Base-by-base conservation (phyloP, 805 yeast species). In the Dipodascus albidus region DNA sequence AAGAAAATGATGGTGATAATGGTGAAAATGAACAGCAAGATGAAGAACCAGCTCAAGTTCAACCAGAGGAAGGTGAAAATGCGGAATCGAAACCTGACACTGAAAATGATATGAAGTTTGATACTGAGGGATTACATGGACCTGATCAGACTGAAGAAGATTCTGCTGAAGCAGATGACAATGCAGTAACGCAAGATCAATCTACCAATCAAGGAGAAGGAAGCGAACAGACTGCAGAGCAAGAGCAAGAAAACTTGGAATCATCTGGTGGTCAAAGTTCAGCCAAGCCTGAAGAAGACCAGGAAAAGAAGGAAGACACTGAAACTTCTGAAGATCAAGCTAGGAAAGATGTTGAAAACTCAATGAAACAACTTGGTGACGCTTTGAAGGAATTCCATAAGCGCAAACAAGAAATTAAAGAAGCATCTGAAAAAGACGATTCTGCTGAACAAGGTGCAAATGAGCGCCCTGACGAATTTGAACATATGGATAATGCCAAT, bases 311-410 rank as follows among this genome's bases (percentile, higher is more conserved):
- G 11, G 62, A 55, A 31, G 64, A 59, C 8, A 78, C 73, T n/a
- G 81, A 69, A 1, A 80, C 73, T 6, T 78, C 77, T 1, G 83
- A 84, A 51, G 89, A 84, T 60, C 58, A 59, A n/a, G 58, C 57
- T n/a, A 67, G 65, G 3, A 66, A 69, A 17, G 64, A 60, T n/a
- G 67, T 67, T 35, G 65, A 66, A 22, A 70, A 88, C 61, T 81
- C 95, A 0, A 73, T 91, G 68, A 86, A 86, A 65, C 89, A 89
- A 64, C 75, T 93, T 14, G 98, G 99, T 52, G 97, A 90, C 67
- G 80, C 96, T 0, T 66, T 90, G 70, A 87, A 91, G 61, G 96
- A 90, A 64, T 91, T 85, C 70, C 95, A 91, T 65, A 85, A 87
- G 64, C 84, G 96, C 61, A 82, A 85, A 58, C 88, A 87, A 66